Percentiles rank a stretch among this genome's conserved stretches.
These are phyloP conservation scores for Pelargonium fulgidum DNA, from an alignment of 441 rosid species.

Conservation along the genomic window DNA sequence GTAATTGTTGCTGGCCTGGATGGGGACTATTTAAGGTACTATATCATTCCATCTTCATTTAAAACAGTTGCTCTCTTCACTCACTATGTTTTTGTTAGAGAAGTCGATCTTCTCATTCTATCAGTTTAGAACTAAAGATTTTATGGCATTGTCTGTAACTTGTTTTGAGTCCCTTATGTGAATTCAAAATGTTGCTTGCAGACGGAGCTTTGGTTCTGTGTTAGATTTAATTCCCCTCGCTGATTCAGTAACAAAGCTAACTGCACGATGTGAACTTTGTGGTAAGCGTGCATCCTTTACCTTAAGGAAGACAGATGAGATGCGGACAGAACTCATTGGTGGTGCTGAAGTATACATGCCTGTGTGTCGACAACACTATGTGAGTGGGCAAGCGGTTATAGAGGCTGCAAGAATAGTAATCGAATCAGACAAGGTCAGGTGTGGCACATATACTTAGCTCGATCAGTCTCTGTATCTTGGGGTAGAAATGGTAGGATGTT, in stretches of 20 bases:
- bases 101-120: not conserved
- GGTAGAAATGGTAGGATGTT: too few species aligned
- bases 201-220: conserved; percentile 75
- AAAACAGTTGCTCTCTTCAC: not conserved
- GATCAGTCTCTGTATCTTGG: not conserved
- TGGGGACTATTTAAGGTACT: conserved; percentile 64
- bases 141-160: too few species aligned
- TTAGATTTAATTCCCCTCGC: conserved; percentile 67
- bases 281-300: conserved; percentile 64
- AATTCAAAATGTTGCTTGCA: conserved; percentile 22
- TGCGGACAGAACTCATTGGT: conserved; percentile 52
- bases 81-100: not conserved
- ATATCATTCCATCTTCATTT: not conserved
- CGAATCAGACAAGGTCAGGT: conserved; percentile 39
- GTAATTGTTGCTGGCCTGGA: conserved; percentile 74
- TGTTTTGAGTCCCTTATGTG: not conserved
- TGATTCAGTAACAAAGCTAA: conserved; percentile 68
- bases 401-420: conserved; percentile 55
- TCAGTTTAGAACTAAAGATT: not conserved
- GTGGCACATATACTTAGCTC: conserved; percentile 24
- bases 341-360: conserved; percentile 79
- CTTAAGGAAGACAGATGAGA: conserved; percentile 60
- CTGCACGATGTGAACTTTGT: conserved; percentile 63
- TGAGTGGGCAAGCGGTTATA: conserved; percentile 52
- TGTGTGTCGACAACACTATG: conserved; percentile 65